Conservation (phyloP, 352 stramenopile genomes). For the Chrysophaeum taylorii region DNA sequence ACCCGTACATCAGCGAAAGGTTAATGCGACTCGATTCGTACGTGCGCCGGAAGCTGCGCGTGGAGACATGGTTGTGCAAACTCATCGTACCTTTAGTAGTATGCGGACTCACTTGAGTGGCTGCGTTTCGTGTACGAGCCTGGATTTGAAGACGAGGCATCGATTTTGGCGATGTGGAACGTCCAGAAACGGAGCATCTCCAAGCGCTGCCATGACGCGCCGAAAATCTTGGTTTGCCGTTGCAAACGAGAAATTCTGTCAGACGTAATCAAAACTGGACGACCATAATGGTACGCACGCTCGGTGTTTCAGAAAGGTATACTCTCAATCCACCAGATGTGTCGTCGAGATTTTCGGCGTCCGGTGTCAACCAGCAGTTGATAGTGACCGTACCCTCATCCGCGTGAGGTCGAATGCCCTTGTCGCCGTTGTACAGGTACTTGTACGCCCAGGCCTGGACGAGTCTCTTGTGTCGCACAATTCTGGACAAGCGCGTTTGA, state of each 20-base stretch:
- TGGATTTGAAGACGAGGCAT: slow-evolving; percentile 4
- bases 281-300: not conserved
- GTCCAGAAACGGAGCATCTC: not conserved
- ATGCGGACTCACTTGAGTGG: too few species aligned
- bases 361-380: not conserved
- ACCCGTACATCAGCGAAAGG: slow-evolving; percentile 3
- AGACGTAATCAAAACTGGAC: too few species aligned
- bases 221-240: not conserved
- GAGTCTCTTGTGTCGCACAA: not conserved
- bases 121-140: slow-evolving; percentile 7
- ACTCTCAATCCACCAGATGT: not conserved
- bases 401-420: slow-evolving; percentile 1
- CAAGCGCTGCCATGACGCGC: not conserved
- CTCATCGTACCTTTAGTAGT: too few species aligned
- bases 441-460: slow-evolving; percentile 5
- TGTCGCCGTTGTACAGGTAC: slow-evolving; percentile 3
- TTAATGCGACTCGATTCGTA: not conserved
- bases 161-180: not conserved
- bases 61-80: too few species aligned
- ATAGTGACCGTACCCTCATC: not conserved
- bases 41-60: not conserved
- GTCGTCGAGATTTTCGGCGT: not conserved
- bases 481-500: not conserved
- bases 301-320: too few species aligned
- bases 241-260: too few species aligned